These are phyloP conservation scores for Phoma sp. DNA, from an alignment of 2,329 filamentous ascomycete genomes.

Conservation along the genomic window DNA sequence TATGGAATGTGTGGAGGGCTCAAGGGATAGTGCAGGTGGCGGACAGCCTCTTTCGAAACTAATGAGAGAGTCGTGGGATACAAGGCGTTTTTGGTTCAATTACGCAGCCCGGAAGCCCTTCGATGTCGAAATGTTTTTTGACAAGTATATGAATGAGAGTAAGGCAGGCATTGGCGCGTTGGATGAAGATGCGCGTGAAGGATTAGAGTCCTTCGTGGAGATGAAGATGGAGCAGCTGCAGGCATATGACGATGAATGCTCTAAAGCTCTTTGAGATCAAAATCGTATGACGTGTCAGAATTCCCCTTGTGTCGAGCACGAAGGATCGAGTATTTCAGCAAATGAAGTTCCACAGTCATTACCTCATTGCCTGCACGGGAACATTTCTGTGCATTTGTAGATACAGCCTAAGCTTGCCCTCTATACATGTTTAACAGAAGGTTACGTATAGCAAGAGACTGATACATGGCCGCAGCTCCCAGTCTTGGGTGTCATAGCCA, in stretches of 20 bases:
- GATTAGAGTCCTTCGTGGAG: constrained; percentile 6
- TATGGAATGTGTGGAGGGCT: constrained; percentile 37
- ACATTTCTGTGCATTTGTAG: too few species aligned
- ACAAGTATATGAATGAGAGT: constrained; percentile 6
- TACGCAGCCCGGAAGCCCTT: constrained; percentile 47
- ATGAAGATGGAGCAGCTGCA: constrained; percentile 16
- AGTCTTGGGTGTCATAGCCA: too few species aligned
- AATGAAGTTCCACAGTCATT: too few species aligned
- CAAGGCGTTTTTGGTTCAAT: constrained; percentile 48
- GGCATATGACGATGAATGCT: constrained; percentile 5
- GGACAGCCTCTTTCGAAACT: constrained; percentile 25
- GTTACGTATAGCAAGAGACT: too few species aligned
- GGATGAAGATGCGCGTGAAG: constrained; percentile 8
- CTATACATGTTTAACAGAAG: too few species aligned
- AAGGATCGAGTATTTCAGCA: too few species aligned
- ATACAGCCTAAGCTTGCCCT: too few species aligned
- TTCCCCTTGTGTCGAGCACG: too few species aligned
- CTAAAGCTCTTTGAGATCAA: background rate
- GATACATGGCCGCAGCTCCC: too few species aligned
- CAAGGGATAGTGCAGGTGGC: constrained; percentile 20
- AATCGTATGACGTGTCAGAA: background rate
- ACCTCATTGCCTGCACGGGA: too few species aligned
- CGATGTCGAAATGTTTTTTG: constrained; percentile 38
- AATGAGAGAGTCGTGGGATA: constrained; percentile 48
- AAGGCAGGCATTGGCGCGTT: constrained; percentile 5